Evolutionary conservation across 2,329 filamentous ascomycete genomes (phyloP), one percentile per base, ranked within the genome.

Genomic region (Sporothrix variecibatus): DNA sequence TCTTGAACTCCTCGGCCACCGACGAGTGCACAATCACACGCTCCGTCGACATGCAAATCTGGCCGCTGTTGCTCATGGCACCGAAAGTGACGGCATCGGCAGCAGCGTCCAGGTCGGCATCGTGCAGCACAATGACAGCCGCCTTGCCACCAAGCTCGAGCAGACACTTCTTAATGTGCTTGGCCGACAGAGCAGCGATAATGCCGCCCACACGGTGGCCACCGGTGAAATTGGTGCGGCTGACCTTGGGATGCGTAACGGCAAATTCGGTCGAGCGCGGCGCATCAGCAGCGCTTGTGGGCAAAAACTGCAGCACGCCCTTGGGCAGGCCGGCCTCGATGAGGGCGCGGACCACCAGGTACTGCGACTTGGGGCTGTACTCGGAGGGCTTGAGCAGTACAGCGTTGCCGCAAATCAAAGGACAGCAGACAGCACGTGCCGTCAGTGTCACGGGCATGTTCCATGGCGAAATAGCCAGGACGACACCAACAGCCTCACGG

Each of bases 141-240:
- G 90, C 90, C 79, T 93, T 94, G 60, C 92, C 91, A 2, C 92
- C 92, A 0, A 93, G 85, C 80, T 94, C 92, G 79, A 93, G 85
- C 2, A 93, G 83, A 28, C 89, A 86, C 0, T 90, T 91, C 83
- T 93, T 94, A 68, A 93, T 84, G 79, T 89, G 83, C 78, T 90
- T 88, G 20, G 90, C 91, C 0, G 90, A 89, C 38, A 87, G 85
- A 17, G 84, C 83, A 1, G 89, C 90, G 75, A 93, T 87, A 78
- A 92, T 90, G 28, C 86, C 85, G 12, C 92, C 92, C 0, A 93
- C 88, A 0, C 83, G 81, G 0, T 91, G 91, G 75, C 87, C 90
- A 40, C 92, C 92, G 0, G 92, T 93, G 80, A 93, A 94, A 82
- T 91, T 93, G 78, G 93, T 82, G 80, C 92, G 92, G 80, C 88